Evolutionary conservation across 2,329 filamentous ascomycete genomes (phyloP).

Genomic region (Apiospora saccharicola): DNA sequence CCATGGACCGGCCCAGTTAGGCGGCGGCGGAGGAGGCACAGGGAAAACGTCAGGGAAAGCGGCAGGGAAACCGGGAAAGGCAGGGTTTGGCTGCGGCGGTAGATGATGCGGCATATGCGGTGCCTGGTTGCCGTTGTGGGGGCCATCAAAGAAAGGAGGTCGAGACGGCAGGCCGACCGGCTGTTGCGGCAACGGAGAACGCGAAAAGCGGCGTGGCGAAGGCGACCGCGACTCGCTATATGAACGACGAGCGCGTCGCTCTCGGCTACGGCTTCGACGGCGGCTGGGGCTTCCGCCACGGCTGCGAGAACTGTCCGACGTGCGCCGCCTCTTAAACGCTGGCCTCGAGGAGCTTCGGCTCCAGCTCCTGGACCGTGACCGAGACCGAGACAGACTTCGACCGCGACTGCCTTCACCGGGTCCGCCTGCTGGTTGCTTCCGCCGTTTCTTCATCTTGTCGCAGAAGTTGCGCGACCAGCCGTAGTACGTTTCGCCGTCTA

Average conservation of each 20-base stretch:
- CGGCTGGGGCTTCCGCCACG: constrained; percentile 37
- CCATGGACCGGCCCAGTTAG: constrained; percentile 29
- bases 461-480: constrained; percentile 87
- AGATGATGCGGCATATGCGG: neutral
- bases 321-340: constrained; percentile 50
- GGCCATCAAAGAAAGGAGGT: neutral
- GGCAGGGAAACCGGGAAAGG: constrained; percentile 12
- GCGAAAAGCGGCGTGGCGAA: constrained; percentile 35
- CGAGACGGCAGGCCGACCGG: constrained; percentile 19
- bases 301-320: constrained; percentile 42
- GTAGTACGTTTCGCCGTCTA: constrained; percentile 80
- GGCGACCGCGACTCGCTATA: constrained; percentile 42
- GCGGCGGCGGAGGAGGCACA: constrained; percentile 25
- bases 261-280: constrained; percentile 33
- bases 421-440: constrained; percentile 41
- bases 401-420: constrained; percentile 34
- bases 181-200: constrained; percentile 32
- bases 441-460: constrained; percentile 75
- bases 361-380: constrained; percentile 44
- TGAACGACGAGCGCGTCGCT: constrained; percentile 36
- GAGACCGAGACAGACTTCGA: constrained; percentile 45
- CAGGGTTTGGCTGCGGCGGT: constrained; percentile 16
- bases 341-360: constrained; percentile 47
- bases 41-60: constrained; percentile 23
- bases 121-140: constrained; percentile 1